These are phyloP conservation scores for Aquanectria penicillioides DNA, from an alignment of 2,329 filamentous ascomycete species.

Conservation along the genomic window DNA sequence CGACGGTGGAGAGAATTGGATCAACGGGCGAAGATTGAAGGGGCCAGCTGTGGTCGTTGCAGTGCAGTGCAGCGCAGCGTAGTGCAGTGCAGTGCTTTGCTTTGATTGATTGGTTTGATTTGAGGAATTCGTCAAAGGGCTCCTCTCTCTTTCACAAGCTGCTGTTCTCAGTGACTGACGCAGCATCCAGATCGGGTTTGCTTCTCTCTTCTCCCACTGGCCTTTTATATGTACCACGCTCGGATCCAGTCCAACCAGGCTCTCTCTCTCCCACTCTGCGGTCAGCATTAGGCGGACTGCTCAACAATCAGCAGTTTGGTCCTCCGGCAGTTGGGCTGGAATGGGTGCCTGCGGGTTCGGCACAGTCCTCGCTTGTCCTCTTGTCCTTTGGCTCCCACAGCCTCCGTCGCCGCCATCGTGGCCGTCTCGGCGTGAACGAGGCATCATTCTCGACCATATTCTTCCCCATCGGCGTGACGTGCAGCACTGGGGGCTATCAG, in stretches of 20 bases:
- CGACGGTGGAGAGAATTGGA: slow-evolving; percentile 24
- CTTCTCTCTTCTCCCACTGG: not conserved
- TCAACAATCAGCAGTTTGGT: not conserved
- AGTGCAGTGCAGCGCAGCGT: too few species aligned
- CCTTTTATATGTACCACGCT: slow-evolving; percentile 6
- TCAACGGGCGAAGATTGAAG: slow-evolving; percentile 32
- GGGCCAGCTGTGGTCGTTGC: slow-evolving; percentile 23
- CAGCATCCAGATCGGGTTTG: not conserved
- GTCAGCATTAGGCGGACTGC: not conserved
- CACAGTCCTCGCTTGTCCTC: slow-evolving; percentile 1
- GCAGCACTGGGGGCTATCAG: slow-evolving; percentile 12
- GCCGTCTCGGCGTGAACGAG: too few species aligned
- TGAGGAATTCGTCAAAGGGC: slow-evolving; percentile 17
- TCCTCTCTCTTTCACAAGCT: not conserved
- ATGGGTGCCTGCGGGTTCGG: slow-evolving; percentile 18
- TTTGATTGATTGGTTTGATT: slow-evolving; percentile 32
- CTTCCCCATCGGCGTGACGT: slow-evolving; percentile 33
- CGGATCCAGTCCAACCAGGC: not conserved
- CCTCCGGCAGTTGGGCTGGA: slow-evolving; percentile 6
- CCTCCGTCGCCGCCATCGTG: not conserved
- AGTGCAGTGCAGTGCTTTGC: too few species aligned
- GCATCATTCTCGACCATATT: not conserved
- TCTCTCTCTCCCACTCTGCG: not conserved
- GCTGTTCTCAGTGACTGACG: not conserved
- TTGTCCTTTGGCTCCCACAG: slow-evolving; percentile 1